Percentiles rank a stretch among this genome's conserved stretches.
Evolutionary conservation across 441 rosid species (phyloP).

Genomic region (Raphanus hybrid): DNA sequence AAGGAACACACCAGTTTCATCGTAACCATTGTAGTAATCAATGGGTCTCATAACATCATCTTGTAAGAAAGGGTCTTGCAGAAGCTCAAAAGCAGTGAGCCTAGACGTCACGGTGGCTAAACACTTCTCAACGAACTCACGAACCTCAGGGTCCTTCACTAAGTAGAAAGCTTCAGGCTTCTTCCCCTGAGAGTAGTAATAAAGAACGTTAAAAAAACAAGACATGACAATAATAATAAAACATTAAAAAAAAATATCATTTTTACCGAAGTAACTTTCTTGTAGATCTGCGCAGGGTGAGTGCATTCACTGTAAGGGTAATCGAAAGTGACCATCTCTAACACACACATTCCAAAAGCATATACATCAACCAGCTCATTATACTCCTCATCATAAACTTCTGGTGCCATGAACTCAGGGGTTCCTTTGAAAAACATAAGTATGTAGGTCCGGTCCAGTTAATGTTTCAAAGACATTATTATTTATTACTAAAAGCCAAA

Average conservation of each 20-base stretch:
- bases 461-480: conserved; percentile 6
- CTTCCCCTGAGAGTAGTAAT: conserved; percentile 53
- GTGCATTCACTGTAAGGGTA: conserved; percentile 82
- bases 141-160: conserved; percentile 68
- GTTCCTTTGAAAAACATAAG: conserved; percentile 53
- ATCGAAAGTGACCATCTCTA: conserved; percentile 81
- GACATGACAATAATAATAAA: conserved; percentile 1
- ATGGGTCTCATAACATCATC: conserved; percentile 51
- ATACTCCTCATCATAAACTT: conserved; percentile 77
- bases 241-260: neutral
- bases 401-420: conserved; percentile 89
- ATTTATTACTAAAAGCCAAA: conserved; percentile 2
- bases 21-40: conserved; percentile 52
- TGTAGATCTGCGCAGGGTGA: conserved; percentile 81
- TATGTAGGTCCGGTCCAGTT: conserved; percentile 13
- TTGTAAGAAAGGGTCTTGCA: conserved; percentile 66
- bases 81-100: conserved; percentile 70
- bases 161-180: conserved; percentile 69
- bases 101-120: conserved; percentile 63
- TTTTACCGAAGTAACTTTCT: conserved; percentile 73
- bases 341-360: conserved; percentile 82
- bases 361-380: conserved; percentile 80
- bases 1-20: conserved; percentile 44
- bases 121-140: conserved; percentile 69
- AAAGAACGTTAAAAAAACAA: conserved; percentile 13